Conservation (phyloP, 768 basidiomycete species). For the Tremella mesenterica region DNA sequence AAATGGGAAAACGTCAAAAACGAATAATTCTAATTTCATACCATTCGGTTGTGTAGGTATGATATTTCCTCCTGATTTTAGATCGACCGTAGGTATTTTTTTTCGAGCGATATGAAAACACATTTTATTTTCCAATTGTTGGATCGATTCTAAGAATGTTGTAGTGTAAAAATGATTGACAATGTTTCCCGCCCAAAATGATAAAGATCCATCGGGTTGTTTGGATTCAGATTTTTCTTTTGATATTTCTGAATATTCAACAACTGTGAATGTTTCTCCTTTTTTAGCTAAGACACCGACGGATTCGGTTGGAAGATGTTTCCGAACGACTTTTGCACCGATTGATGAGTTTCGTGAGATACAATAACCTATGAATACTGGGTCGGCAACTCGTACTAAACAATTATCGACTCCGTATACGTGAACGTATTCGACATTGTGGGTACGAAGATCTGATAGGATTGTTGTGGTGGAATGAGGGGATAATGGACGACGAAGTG, state of each 20-base stretch:
- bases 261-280: slow-evolving; percentile 76
- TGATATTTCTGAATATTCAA: slow-evolving; percentile 95
- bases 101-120: slow-evolving; percentile 97
- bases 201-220: slow-evolving; percentile 66
- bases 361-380: slow-evolving; percentile 91
- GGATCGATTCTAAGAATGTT: slow-evolving; percentile 65
- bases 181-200: slow-evolving; percentile 93
- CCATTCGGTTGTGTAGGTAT: slow-evolving; percentile 90
- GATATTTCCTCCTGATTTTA: slow-evolving; percentile 58
- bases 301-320: slow-evolving; percentile 72
- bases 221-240: slow-evolving; percentile 68
- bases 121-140: slow-evolving; percentile 74
- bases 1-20: slow-evolving; percentile 97
- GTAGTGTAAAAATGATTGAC: slow-evolving; percentile 97
- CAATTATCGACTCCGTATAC: slow-evolving; percentile 98
- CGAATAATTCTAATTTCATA: slow-evolving; percentile 97
- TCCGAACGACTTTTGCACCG: slow-evolving; percentile 93
- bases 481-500: slow-evolving; percentile 65
- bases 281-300: slow-evolving; percentile 88
- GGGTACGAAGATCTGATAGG: slow-evolving; percentile 67
- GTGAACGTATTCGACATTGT: slow-evolving; percentile 79
- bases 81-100: slow-evolving; percentile 80
- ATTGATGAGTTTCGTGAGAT: slow-evolving; percentile 80
- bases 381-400: slow-evolving; percentile 92
- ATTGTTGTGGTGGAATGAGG: slow-evolving; percentile 56